A percentile compares a stretch with the other conserved stretches of the same genome.
Evolutionary conservation across 345 rosid species (phyloP).

Genomic region (Lumnitzera racemosa): DNA sequence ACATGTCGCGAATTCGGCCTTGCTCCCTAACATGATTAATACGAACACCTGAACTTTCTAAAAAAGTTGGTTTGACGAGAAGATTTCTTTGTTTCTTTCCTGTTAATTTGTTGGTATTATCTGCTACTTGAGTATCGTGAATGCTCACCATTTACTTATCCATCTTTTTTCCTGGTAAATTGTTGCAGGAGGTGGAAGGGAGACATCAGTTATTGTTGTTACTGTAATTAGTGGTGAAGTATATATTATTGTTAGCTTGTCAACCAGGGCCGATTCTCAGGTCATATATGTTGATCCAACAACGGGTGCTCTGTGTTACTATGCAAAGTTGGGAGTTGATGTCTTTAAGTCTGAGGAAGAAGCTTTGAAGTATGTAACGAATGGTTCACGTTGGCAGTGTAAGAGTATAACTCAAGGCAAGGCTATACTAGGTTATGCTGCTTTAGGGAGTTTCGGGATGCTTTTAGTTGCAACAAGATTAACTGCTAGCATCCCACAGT

Average conservation of each 20-base stretch:
- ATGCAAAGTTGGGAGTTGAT: constrained; percentile 63
- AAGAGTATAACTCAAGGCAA: constrained; percentile 43
- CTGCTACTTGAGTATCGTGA: background rate
- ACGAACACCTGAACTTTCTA: too few species aligned
- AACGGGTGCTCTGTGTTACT: constrained; percentile 60
- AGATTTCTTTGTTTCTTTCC: too few species aligned
- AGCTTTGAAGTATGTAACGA: constrained; percentile 63
- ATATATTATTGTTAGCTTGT: constrained; percentile 61
- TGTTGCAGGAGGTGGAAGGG: constrained; percentile 45
- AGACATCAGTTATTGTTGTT: constrained; percentile 64
- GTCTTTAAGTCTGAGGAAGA: constrained; percentile 68
- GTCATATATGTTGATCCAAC: constrained; percentile 86
- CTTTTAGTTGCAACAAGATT: constrained; percentile 86
- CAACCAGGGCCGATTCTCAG: constrained; percentile 59
- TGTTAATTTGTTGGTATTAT: too few species aligned
- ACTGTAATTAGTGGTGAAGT: constrained; percentile 73
- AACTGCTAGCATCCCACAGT: constrained; percentile 52
- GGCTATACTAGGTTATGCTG: constrained; percentile 84
- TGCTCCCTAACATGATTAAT: too few species aligned
- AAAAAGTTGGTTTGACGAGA: too few species aligned
- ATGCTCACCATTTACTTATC: background rate
- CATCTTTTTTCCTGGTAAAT: constrained; percentile 1
- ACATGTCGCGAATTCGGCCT: too few species aligned
- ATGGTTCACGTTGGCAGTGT: constrained; percentile 51
- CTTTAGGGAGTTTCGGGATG: constrained; percentile 69